A percentile compares a stretch with the other conserved stretches of the same genome.
These are phyloP conservation scores for Coniferiporia weirii DNA, from an alignment of 1,284 basidiomycete genomes.

Conservation along the genomic window DNA sequence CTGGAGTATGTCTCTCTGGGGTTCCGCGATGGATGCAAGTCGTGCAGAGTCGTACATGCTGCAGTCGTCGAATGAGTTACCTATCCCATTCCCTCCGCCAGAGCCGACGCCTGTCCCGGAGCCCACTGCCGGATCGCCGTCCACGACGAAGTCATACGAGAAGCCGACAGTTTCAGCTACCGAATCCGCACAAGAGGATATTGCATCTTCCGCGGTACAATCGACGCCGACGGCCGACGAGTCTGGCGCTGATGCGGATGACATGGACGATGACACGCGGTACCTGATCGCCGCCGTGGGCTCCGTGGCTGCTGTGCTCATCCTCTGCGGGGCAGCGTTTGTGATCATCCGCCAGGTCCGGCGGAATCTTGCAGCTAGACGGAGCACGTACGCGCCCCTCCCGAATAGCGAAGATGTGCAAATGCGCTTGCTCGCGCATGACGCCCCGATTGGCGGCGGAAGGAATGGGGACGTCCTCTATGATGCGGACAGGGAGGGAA, in stretches of 20 bases:
- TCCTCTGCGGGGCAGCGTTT: constrained; percentile 26
- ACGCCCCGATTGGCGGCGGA: constrained; percentile 56
- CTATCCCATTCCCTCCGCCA: constrained; percentile 46
- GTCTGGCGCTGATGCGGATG: not conserved
- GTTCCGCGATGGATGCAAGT: constrained; percentile 73
- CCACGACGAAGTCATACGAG: constrained; percentile 56
- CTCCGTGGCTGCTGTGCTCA: constrained; percentile 59
- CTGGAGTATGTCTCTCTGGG: constrained; percentile 95
- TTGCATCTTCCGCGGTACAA: not conserved
- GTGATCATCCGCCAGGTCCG: constrained; percentile 30
- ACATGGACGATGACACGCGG: constrained; percentile 12
- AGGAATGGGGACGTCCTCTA: constrained; percentile 79
- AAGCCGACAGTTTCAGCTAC: constrained; percentile 69
- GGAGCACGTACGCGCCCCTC: constrained; percentile 63
- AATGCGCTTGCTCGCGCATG: constrained; percentile 55
- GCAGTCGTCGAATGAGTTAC: constrained; percentile 40
- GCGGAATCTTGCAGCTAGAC: constrained; percentile 47
- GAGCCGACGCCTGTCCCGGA: constrained; percentile 29
- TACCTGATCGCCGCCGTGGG: constrained; percentile 35
- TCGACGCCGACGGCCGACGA: not conserved
- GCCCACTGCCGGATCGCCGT: constrained; percentile 32
- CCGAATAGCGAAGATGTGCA: constrained; percentile 63
- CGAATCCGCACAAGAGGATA: not conserved
- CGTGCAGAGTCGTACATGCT: constrained; percentile 64
- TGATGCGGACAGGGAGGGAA: constrained; percentile 55